A percentile compares a stretch with the other conserved stretches of the same genome.
These are phyloP conservation scores for Aspergillus heteromorphus DNA, from an alignment of 495 filamentous ascomycete genomes.

Conservation along the genomic window DNA sequence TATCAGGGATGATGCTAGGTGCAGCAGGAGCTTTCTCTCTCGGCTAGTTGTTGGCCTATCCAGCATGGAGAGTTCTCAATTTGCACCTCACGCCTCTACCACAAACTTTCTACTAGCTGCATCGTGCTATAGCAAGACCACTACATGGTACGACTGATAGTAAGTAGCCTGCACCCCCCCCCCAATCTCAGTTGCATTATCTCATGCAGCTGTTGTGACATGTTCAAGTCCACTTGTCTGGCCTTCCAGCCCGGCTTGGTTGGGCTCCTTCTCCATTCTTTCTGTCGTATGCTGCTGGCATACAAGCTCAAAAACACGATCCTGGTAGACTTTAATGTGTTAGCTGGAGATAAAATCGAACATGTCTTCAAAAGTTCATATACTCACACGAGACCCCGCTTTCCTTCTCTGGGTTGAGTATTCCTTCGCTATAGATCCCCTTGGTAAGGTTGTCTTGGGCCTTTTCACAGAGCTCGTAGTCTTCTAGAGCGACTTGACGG, in stretches of 20 bases:
- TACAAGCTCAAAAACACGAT: conserved; percentile 49
- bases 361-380: background rate
- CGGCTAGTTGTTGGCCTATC: background rate
- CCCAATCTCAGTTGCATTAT: background rate
- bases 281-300: conserved; percentile 42
- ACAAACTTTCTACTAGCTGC: background rate
- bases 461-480: conserved; percentile 56
- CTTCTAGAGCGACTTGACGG: conserved; percentile 54
- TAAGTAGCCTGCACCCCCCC: background rate
- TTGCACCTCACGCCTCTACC: background rate
- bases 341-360: background rate
- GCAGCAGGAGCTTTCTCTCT: background rate
- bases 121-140: background rate
- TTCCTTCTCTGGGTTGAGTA: conserved; percentile 55
- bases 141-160: background rate
- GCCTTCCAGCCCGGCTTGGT: conserved; percentile 8
- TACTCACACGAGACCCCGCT: conserved; percentile 51
- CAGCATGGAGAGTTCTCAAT: background rate
- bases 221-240: conserved; percentile 4
- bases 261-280: conserved; percentile 11
- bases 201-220: conserved; percentile 25
- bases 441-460: conserved; percentile 51
- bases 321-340: conserved; percentile 44
- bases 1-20: too few relatives aligned
- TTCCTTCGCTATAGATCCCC: conserved; percentile 54